phyloP scores from a whole-genome alignment of 2,329 filamentous ascomycete genomes.

The Diaporthe eres region DNA sequence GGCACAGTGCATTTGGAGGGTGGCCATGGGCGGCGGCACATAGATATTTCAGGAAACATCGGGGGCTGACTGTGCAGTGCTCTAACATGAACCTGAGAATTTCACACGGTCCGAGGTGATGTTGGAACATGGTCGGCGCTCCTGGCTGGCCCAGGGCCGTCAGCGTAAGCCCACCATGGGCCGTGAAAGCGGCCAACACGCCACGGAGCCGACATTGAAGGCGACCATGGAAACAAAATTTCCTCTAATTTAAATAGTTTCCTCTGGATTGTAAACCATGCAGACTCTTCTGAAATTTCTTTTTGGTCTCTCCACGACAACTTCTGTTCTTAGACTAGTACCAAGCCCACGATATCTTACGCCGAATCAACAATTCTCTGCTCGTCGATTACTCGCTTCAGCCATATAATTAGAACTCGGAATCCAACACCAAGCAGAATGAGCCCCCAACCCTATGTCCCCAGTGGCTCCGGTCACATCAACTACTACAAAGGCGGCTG shows the following conservation, averaged over 20 bases:
- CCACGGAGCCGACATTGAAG: neutral
- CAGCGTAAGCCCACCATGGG: neutral
- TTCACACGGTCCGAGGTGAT: neutral
- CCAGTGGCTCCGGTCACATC: neutral
- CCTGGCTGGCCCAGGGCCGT: slow-evolving; percentile 10
- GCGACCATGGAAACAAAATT: neutral
- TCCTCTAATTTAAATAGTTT: neutral
- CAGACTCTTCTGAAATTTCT: neutral
- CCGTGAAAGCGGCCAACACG: neutral
- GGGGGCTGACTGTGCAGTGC: neutral
- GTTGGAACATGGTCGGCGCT: neutral
- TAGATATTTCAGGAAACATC: slow-evolving; percentile 15
- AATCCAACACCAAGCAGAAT: neutral
- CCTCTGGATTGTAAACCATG: neutral
- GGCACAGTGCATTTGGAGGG: neutral
- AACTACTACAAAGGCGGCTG: slow-evolving; percentile 21
- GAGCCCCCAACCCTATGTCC: neutral
- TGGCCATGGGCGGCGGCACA: neutral
- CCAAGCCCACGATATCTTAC: neutral
- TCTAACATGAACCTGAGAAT: neutral
- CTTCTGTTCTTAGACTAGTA: neutral
- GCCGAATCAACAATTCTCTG: neutral
- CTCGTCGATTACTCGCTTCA: neutral
- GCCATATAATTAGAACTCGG: no score
- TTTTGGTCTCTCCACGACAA: neutral